phyloP scores from a whole-genome alignment of 176 grass and related monocot species.

The Eragrostis nindensis region DNA sequence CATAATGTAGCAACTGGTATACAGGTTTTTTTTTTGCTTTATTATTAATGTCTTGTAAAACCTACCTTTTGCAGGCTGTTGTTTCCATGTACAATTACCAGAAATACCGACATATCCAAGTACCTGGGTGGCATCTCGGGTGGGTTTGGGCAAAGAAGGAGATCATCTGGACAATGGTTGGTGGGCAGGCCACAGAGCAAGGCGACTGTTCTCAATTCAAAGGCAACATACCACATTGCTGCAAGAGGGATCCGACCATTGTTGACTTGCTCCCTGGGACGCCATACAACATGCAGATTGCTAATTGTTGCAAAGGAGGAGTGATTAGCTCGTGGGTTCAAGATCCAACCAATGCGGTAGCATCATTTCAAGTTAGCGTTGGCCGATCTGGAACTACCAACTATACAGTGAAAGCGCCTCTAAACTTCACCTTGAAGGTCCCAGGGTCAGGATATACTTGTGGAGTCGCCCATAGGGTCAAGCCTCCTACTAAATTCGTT shows the following conservation, averaged over 20 bases:
- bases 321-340: constrained; percentile 71
- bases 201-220: constrained; percentile 80
- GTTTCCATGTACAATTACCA: constrained; percentile 79
- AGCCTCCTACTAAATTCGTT: constrained; percentile 63
- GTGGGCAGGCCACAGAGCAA: constrained; percentile 70
- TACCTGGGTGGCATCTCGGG: constrained; percentile 75
- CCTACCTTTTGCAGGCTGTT: constrained; percentile 53
- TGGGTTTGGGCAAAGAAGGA: constrained; percentile 85
- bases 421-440: constrained; percentile 59
- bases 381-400: constrained; percentile 76
- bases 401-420: constrained; percentile 54
- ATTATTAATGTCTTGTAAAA: constrained; percentile 35
- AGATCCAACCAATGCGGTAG: constrained; percentile 57
- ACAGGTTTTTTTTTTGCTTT: neutral
- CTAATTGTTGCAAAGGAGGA: constrained; percentile 79
- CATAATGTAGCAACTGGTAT: neutral
- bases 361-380: constrained; percentile 72
- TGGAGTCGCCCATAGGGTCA: constrained; percentile 48
- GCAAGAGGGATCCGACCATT: constrained; percentile 61
- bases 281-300: constrained; percentile 59
- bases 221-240: constrained; percentile 66
- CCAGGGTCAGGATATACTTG: constrained; percentile 80
- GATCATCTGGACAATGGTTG: constrained; percentile 69
- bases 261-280: constrained; percentile 69
- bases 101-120: constrained; percentile 81